Base-by-base conservation (phyloP, 148 eudicot genomes). In the Salicornia ramosissima region DNA sequence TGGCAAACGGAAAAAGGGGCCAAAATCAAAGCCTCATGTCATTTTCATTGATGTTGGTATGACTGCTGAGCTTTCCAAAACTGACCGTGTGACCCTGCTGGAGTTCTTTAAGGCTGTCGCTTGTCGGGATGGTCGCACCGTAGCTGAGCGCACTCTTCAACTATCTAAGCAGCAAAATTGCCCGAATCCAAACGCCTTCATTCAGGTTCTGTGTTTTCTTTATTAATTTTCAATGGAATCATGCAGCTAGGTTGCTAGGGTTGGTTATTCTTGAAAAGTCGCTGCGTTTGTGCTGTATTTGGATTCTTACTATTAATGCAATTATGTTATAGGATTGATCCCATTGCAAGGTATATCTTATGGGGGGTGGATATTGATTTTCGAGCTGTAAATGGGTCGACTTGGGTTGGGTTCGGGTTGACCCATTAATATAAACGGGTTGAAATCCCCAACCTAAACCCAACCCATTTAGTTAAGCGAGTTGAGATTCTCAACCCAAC, bases 91-190 rank as follows among this genome's bases (percentile, higher is more conserved):
- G 45, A 88, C 83, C 67, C 82, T 94, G 78, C 51, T 94, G 68
- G 97, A 94, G 59, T 94, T 94, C 73, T 94, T 94, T 59, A 90
- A 90, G 73, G 89, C 98, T 75, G 89, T 94, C 75, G 98, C 98
- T 39, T 80, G 81, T 31, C 82, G 98, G 77, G 96, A 94, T 83
- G 98, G 98, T 16, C 84, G 75, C 65, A 88, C 86, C 64, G 98
- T 92, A 51, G 98, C 98, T 57, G 89, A 90, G 75, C 75, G 89
- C 77, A 76, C 97, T 15, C 86, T 94, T n/a, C 85, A 74, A 61
- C 80, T 94, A 50, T 94, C 98, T 16, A 94, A 87, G 83, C 84
- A 83, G 68, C 98, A 94, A 72, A 88, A 81, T 47, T 94, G 98
- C 74, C 98, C 97, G 11, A 83, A 94, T 67, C 97, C 97, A n/a